Conservation (phyloP, 2,329 filamentous ascomycete genomes). For the Pseudogymnoascus sp. region DNA sequence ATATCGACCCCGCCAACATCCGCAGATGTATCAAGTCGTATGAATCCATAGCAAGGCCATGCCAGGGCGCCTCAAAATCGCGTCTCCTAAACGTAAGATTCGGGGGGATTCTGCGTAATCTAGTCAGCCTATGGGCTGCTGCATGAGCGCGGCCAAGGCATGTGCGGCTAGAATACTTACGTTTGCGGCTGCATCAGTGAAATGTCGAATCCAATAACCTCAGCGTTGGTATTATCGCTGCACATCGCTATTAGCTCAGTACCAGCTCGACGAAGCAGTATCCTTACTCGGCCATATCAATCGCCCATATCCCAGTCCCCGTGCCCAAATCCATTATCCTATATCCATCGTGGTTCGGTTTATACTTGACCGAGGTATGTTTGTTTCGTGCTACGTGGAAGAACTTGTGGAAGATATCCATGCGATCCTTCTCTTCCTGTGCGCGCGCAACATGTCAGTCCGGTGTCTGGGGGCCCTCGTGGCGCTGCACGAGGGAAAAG, state of each 20-base stretch:
- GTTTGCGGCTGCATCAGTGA: constrained; percentile 51
- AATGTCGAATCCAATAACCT: constrained; percentile 55
- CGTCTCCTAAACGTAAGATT: constrained; percentile 62
- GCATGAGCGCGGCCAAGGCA: constrained; percentile 32
- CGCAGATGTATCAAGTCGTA: constrained; percentile 74
- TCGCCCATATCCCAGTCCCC: constrained; percentile 86
- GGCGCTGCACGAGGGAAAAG: not conserved
- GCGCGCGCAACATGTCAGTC: constrained; percentile 16
- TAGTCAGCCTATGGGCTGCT: constrained; percentile 20
- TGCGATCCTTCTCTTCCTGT: constrained; percentile 64
- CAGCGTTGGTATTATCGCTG: constrained; percentile 47
- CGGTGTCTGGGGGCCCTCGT: not conserved
- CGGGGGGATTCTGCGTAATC: constrained; percentile 53
- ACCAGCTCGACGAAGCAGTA: not conserved
- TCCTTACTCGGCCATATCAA: constrained; percentile 70
- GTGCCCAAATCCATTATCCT: constrained; percentile 64
- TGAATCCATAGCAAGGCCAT: constrained; percentile 31
- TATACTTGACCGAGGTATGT: constrained; percentile 36
- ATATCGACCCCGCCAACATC: constrained; percentile 69
- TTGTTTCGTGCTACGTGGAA: constrained; percentile 56
- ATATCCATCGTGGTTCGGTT: constrained; percentile 24
- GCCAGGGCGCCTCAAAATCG: constrained; percentile 74
- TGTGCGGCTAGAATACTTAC: constrained; percentile 34
- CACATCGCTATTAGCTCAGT: not conserved
- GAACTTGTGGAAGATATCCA: constrained; percentile 77